Percentiles rank a stretch among this genome's conserved stretches.
phyloP scores from a whole-genome alignment of 495 filamentous ascomycete species.

The Talaromyces nanjingensis region DNA sequence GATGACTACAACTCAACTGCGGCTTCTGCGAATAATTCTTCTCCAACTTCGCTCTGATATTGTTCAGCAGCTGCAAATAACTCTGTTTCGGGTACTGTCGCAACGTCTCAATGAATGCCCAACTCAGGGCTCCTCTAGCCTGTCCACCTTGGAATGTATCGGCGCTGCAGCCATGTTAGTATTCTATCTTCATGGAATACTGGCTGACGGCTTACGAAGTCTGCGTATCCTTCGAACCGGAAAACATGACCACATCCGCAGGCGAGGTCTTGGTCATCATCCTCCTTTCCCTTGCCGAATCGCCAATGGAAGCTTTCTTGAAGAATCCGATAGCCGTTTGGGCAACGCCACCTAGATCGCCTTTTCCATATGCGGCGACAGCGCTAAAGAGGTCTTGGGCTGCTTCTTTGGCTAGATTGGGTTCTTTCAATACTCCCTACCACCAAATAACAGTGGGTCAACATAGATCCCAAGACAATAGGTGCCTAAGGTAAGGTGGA shows the following conservation, averaged over 20 bases:
- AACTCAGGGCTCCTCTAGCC: slow-evolving; percentile 96
- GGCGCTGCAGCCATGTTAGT: slow-evolving; percentile 37
- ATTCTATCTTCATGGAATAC: slow-evolving; percentile 23
- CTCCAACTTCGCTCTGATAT: slow-evolving; percentile 84
- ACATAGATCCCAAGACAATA: no score
- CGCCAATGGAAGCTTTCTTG: slow-evolving; percentile 85
- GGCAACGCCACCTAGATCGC: slow-evolving; percentile 79
- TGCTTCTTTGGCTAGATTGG: slow-evolving; percentile 95
- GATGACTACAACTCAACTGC: slow-evolving; percentile 73
- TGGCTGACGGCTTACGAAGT: slow-evolving; percentile 57
- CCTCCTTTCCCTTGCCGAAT: slow-evolving; percentile 71
- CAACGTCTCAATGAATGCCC: slow-evolving; percentile 88
- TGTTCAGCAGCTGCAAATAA: slow-evolving; percentile 92
- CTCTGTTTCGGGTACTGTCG: slow-evolving; percentile 98
- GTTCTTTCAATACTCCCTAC: slow-evolving; percentile 97
- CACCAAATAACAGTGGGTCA: no score
- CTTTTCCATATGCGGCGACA: slow-evolving; percentile 81
- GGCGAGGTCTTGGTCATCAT: slow-evolving; percentile 87
- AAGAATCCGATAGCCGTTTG: slow-evolving; percentile 77
- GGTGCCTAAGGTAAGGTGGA: background rate
- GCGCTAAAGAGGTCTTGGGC: slow-evolving; percentile 87
- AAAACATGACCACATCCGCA: slow-evolving; percentile 97
- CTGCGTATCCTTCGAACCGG: slow-evolving; percentile 91
- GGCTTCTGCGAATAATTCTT: slow-evolving; percentile 93
- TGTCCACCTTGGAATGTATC: slow-evolving; percentile 59